Base-by-base conservation (phyloP, 2,329 filamentous ascomycete species). In the Phoma sp. region DNA sequence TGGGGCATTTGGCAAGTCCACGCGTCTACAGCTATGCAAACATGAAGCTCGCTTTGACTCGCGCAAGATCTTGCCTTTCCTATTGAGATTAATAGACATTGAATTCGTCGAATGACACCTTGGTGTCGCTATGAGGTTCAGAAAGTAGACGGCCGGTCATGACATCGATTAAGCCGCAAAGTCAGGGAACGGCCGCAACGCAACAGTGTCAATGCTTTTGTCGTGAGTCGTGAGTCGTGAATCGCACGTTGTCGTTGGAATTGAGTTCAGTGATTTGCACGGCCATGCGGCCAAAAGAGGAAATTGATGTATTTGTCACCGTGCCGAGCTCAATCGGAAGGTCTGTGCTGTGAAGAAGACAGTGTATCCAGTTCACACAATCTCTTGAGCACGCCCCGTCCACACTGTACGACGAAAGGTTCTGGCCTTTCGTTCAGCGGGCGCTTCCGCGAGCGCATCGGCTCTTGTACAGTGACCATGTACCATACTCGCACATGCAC, bases 191-290 rank as follows among this genome's bases (percentile, higher is more conserved):
- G 38, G 19, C 32, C 35, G 27, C 17, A 31, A 31, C 19, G 17
- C 17, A 17, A 17, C 17, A 17, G n/a, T 22, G 21, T 25, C 12
- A 35, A 9, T 25, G 12, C 7, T 41, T 17, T 15, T 19, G 36
- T 48, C 31, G 33, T 41, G 44, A 48, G 13, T 46, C 24, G 41
- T 17, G 22, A 41, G 24, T 46, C 24, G 41, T 17, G 22, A 41
- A 17, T 24, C 22, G 22, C 22, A 24, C 4, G 22, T 24, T 58
- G 57, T 57, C 51, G 53, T 62, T 51, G 27, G 25, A 49, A 55
- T 61, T 61, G 57, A 57, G 41, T 55, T 65, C 44, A 33, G 45
- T 45, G 51, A 57, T 60, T 47, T 59, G 52, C 56, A 57, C 44
- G 41, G 51, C 50, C 31, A 45, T 39, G 44, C 51, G 32, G 35